A percentile compares a stretch with the other conserved stretches of the same genome.
phyloP scores from a whole-genome alignment of 257 asterid genomes.

The Solanum clarkiae region DNA sequence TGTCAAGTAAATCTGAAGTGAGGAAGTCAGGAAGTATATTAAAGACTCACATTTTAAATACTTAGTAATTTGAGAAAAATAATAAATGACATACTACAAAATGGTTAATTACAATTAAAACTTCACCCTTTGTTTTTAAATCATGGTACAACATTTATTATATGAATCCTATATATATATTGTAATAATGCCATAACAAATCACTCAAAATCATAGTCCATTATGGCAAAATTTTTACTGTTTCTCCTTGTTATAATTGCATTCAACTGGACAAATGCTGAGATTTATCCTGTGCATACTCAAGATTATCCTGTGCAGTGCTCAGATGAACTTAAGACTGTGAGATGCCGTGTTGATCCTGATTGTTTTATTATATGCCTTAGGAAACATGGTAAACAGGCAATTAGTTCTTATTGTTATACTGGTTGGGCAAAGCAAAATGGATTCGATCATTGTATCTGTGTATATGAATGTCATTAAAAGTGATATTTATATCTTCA shows the following conservation, averaged over 20 bases:
- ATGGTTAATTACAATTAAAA: too few species aligned
- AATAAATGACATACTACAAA: too few species aligned
- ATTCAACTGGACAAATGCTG: not conserved
- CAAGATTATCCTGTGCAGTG: not conserved
- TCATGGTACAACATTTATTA: not conserved
- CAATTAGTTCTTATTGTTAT: too few species aligned
- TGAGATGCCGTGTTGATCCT: not conserved
- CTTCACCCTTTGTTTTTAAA: too few species aligned
- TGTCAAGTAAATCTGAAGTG: too few species aligned
- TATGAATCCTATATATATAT: not conserved
- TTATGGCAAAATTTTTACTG: not conserved
- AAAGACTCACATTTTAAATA: too few species aligned
- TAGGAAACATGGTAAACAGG: too few species aligned
- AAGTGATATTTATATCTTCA: not conserved
- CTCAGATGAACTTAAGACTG: not conserved
- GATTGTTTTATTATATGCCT: not conserved
- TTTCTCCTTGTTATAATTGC: not conserved
- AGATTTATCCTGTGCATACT: too few species aligned
- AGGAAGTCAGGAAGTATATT: too few species aligned
- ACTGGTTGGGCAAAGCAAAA: too few species aligned
- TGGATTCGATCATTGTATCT: not conserved
- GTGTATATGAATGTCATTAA: not conserved
- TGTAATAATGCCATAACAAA: not conserved
- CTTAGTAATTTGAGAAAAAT: too few species aligned
- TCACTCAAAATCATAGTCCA: not conserved